Conservation (phyloP, 768 basidiomycete species). For the Naematelia aurantialba region DNA sequence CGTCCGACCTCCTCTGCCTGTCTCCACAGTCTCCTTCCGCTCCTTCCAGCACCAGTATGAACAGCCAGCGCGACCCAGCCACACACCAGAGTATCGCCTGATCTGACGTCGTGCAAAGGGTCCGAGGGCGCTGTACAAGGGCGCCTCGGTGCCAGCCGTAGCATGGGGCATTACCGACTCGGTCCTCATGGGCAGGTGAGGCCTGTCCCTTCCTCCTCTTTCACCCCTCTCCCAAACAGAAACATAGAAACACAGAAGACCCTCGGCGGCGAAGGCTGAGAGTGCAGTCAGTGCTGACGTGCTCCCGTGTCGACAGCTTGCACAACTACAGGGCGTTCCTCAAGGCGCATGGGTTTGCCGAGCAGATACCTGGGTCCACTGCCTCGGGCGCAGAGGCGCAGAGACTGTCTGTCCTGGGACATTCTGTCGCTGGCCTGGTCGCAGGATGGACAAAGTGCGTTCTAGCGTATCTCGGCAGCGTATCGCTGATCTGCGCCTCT, state of each 20-base stretch:
- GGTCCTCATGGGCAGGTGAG: slow-evolving; percentile 49
- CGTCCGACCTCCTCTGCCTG: not conserved
- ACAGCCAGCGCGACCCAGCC: no score
- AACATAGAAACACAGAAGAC: no score
- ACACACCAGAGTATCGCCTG: no score
- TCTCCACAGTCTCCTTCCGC: not conserved
- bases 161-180: slow-evolving; percentile 50
- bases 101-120: slow-evolving; percentile 23
- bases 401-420: slow-evolving; percentile 43
- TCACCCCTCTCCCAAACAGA: not conserved
- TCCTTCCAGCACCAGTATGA: no score
- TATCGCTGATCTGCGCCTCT: not conserved
- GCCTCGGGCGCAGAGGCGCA: slow-evolving; percentile 5
- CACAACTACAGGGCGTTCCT: slow-evolving; percentile 47
- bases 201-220: no score
- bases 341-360: slow-evolving; percentile 38
- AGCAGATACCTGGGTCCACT: slow-evolving; percentile 19
- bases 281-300: not conserved
- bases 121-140: slow-evolving; percentile 42
- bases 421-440: slow-evolving; percentile 42
- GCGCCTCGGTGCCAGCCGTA: slow-evolving; percentile 45
- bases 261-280: no score
- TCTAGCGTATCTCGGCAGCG: not conserved
- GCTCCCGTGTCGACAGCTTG: slow-evolving; percentile 39
- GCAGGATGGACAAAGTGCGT: slow-evolving; percentile 51